Conservation (phyloP, 140 eudicot species). For the Stevia rebaudiana region DNA sequence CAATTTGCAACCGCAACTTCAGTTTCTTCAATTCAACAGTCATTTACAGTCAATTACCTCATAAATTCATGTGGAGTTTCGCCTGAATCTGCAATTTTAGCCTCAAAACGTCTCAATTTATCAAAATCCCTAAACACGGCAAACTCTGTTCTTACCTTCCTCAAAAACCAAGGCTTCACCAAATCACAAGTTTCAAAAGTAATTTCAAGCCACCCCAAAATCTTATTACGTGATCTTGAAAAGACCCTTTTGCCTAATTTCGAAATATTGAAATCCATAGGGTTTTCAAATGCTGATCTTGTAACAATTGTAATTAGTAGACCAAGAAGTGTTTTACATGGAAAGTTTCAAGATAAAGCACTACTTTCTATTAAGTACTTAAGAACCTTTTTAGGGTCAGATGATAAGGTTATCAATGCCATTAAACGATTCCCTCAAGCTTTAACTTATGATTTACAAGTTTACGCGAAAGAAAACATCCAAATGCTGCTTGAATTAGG, state of each 20-base stretch:
- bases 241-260: slow-evolving; percentile 37
- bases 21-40: slow-evolving; percentile 4
- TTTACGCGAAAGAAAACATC: slow-evolving; percentile 22
- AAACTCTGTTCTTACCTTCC: slow-evolving; percentile 30
- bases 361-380: slow-evolving; percentile 22
- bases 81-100: slow-evolving; percentile 31
- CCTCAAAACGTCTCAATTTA: slow-evolving; percentile 26
- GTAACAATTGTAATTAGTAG: slow-evolving; percentile 9
- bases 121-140: slow-evolving; percentile 25
- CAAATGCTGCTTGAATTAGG: slow-evolving; percentile 27
- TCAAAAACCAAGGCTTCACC: slow-evolving; percentile 29
- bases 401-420: slow-evolving; percentile 20
- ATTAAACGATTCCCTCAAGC: slow-evolving; percentile 22
- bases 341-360: slow-evolving; percentile 17
- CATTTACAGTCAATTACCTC: slow-evolving; percentile 40
- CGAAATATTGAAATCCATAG: slow-evolving; percentile 26
- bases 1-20: slow-evolving; percentile 4
- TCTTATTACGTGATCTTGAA: slow-evolving; percentile 20
- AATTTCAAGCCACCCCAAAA: slow-evolving; percentile 15
- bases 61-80: slow-evolving; percentile 43
- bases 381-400: slow-evolving; percentile 29
- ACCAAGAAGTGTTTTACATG: slow-evolving; percentile 12
- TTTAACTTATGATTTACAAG: slow-evolving; percentile 21
- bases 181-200: slow-evolving; percentile 20
- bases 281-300: slow-evolving; percentile 27